Conservation (phyloP, 1,284 basidiomycete genomes). For the Mycena sp. region DNA sequence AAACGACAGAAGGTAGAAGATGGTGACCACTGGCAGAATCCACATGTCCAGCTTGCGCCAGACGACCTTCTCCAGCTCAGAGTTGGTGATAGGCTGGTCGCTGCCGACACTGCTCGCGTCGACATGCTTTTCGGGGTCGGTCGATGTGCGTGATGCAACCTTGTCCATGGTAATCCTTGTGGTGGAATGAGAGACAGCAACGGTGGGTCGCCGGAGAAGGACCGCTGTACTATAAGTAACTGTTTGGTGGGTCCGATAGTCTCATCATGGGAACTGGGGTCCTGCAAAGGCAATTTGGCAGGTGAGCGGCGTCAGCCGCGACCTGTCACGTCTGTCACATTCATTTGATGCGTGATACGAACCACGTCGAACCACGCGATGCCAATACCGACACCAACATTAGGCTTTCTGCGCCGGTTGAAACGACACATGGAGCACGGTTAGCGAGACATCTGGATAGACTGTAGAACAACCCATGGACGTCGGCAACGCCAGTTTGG, state of each 20-base stretch:
- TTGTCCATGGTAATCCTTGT: slow-evolving; percentile 20
- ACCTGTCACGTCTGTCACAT: background rate
- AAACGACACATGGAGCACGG: too few species aligned
- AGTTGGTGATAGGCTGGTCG: slow-evolving; percentile 26
- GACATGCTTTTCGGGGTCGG: slow-evolving; percentile 28
- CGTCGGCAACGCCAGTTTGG: too few species aligned
- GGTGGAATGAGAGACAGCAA: slow-evolving; percentile 6
- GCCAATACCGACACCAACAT: too few species aligned
- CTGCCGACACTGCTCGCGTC: slow-evolving; percentile 31
- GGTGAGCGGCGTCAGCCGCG: background rate
- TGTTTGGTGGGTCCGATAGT: slow-evolving; percentile 5
- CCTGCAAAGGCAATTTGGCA: background rate
- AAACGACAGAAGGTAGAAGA: slow-evolving; percentile 62
- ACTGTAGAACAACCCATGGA: too few species aligned
- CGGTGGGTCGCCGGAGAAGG: slow-evolving; percentile 1
- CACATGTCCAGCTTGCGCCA: slow-evolving; percentile 60
- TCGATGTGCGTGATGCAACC: slow-evolving; percentile 24
- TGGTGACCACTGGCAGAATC: slow-evolving; percentile 57
- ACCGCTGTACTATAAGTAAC: slow-evolving; percentile 10
- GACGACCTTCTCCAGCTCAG: slow-evolving; percentile 46
- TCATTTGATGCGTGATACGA: background rate
- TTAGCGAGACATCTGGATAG: too few species aligned
- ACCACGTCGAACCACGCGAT: too few species aligned
- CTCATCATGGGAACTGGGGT: slow-evolving; percentile 1
- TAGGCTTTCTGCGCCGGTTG: too few species aligned